Conservation (phyloP, 2,329 filamentous ascomycete genomes). For the Pseudomassariella vexata region DNA sequence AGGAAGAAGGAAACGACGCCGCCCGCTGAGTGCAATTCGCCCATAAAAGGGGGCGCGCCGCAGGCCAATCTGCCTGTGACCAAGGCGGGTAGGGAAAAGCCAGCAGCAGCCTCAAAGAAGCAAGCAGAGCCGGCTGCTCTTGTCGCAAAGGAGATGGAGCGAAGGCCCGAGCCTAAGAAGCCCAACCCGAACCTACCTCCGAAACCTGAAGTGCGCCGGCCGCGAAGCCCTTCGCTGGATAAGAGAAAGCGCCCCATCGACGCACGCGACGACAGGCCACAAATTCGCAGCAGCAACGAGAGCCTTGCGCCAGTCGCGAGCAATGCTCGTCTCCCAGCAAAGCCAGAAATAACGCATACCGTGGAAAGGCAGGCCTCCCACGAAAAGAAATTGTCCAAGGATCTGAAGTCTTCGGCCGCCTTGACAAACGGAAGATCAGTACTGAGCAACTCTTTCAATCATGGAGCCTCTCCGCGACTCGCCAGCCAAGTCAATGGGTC, state of each 20-base stretch:
- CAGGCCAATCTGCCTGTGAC: constrained; percentile 9
- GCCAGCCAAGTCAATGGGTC: constrained; percentile 37
- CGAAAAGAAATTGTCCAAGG: constrained; percentile 17
- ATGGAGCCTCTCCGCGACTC: constrained; percentile 29
- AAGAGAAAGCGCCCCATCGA: constrained; percentile 42
- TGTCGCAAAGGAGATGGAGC: constrained; percentile 17
- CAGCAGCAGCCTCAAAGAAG: constrained; percentile 19
- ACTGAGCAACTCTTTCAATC: constrained; percentile 13
- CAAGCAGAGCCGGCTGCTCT: constrained; percentile 7
- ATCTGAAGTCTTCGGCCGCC: constrained; percentile 14
- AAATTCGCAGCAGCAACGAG: constrained; percentile 42
- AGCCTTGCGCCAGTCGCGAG: constrained; percentile 13
- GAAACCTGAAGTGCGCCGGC: constrained; percentile 23
- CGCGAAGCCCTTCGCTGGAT: constrained; percentile 34
- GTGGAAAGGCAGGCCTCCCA: constrained; percentile 14
- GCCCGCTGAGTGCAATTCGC: constrained; percentile 18
- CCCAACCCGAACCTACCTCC: constrained; percentile 10
- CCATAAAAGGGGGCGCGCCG: constrained; percentile 15
- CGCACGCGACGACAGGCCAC: constrained; percentile 32
- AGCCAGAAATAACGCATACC: constrained; percentile 16
- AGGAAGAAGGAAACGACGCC: constrained; percentile 30
- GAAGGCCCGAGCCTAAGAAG: constrained; percentile 17
- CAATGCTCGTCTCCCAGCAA: constrained; percentile 16
- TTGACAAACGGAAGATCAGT: constrained; percentile 19
- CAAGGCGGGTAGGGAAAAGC: constrained; percentile 19